A percentile compares a stretch with the other conserved stretches of the same genome.
phyloP scores from a whole-genome alignment of 805 yeast genomes.

The Yamadazyma takamatsuzukensis region DNA sequence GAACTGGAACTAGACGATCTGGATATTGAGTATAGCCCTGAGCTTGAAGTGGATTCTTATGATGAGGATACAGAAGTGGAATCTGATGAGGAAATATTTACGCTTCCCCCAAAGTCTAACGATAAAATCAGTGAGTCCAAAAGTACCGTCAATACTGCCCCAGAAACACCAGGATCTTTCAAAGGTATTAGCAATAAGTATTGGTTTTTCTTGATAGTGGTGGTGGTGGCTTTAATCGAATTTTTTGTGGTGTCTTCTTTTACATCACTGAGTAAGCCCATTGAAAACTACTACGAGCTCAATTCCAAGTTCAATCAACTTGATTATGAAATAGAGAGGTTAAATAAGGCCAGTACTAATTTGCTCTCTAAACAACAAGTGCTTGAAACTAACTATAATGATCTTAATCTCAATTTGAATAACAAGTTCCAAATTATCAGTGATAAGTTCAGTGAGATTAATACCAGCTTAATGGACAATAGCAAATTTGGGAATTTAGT shows the following conservation, averaged over 20 bases:
- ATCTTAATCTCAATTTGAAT: slow-evolving; percentile 5
- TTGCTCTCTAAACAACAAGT: slow-evolving; percentile 3
- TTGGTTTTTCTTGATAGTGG: too few species aligned
- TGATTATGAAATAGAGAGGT: slow-evolving; percentile 8
- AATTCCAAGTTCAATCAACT: slow-evolving; percentile 13
- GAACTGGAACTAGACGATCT: background rate
- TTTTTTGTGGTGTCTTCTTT: background rate
- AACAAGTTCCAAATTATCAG: slow-evolving; percentile 8
- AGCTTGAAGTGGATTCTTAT: slow-evolving; percentile 1
- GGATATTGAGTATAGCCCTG: slow-evolving; percentile 2
- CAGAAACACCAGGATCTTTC: too few species aligned
- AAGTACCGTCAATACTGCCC: too few species aligned
- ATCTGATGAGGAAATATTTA: background rate
- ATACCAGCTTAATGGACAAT: background rate
- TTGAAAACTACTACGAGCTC: slow-evolving; percentile 11
- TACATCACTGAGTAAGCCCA: background rate
- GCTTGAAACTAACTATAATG: slow-evolving; percentile 3
- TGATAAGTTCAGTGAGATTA: slow-evolving; percentile 6
- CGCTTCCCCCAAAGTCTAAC: background rate
- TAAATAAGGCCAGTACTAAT: slow-evolving; percentile 2
- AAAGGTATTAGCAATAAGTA: too few species aligned
- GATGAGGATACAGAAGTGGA: slow-evolving; percentile 9
- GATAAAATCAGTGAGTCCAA: slow-evolving; percentile 1
- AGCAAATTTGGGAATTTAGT: slow-evolving; percentile 2
- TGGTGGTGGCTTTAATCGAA: background rate